Percentiles rank a stretch among this genome's conserved stretches.
These are phyloP conservation scores for Tulasnella sp. DNA, from an alignment of 768 basidiomycete genomes.

Conservation along the genomic window DNA sequence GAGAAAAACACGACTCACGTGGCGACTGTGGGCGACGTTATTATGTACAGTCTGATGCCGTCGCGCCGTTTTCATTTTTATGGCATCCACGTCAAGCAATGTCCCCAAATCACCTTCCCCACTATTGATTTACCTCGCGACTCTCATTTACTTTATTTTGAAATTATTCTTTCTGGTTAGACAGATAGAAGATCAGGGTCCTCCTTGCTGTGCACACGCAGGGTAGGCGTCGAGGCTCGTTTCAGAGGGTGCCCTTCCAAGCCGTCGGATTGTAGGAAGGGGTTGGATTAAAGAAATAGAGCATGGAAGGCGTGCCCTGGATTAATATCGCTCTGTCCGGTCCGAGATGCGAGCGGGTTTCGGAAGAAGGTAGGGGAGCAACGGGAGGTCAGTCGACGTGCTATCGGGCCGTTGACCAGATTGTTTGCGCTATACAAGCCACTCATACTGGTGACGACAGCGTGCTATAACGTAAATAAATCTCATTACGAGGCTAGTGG, in stretches of 20 bases:
- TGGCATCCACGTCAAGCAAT: background rate
- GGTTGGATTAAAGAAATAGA: background rate
- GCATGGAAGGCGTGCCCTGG: background rate
- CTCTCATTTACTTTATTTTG: background rate
- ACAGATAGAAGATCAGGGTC: background rate
- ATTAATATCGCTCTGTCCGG: background rate
- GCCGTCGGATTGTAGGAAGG: background rate
- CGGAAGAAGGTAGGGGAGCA: background rate
- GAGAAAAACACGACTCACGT: background rate
- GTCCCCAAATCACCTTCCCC: background rate
- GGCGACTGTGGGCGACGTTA: background rate
- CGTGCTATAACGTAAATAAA: too few species aligned
- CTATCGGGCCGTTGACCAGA: background rate
- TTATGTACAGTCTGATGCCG: background rate
- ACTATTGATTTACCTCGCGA: background rate
- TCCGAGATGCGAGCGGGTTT: background rate
- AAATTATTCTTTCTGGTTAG: background rate
- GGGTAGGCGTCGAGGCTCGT: background rate
- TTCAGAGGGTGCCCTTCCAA: background rate
- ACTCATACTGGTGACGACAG: too few species aligned
- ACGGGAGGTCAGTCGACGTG: background rate
- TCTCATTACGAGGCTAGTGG: background rate
- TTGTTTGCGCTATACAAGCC: background rate
- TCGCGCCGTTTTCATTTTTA: background rate
- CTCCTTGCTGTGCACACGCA: background rate